Evolutionary conservation across 768 basidiomycete species (phyloP), one percentile per base, ranked within the genome.

Genomic region (Boletus reticulatus): DNA sequence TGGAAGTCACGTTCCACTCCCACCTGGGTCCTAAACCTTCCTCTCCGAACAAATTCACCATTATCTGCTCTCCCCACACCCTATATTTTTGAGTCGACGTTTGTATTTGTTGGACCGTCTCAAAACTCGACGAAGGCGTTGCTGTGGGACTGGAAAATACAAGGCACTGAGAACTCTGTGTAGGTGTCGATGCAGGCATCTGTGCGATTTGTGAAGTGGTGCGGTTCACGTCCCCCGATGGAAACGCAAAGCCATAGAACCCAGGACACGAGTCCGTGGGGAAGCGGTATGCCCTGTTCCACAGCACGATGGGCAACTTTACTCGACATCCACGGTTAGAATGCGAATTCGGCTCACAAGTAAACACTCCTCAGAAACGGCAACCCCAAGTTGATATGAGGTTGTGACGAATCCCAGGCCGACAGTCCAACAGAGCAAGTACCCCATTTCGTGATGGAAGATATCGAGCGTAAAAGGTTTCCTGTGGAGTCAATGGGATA

Each of bases 181-280:
- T 24, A 0, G 61, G 61, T 5, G 60, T 62, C 53, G 61, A 55
- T n/a, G 58, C 22, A 0, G 67, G 67, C 20, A 24, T 58, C 39
- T 69, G 67, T 17, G 56, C 48, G 6, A 68, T 58, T 24, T 67
- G 60, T 13, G 58, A 31, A 6, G 55, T 14, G 3, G 65, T 69
- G 16, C 57, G 55, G 34, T 67, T 66, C 36, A 63, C n/a, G 6
- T 59, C 48, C 41, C 65, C 61, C 2, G 67, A 67, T 3, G 60
- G 67, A 36, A 69, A 69, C 6, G 66, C 66, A 27, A 68, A 68
- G 19, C 63, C 61, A 31, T 65, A 68, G 55, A 55, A 69, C 38
- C 60, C 68, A 10, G 67, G 66, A 44, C 68, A 69, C 22, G 50
- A 54, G 22, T 41, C 63, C 27, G 66, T 68, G 16, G 63, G 68